A percentile compares a stretch with the other conserved stretches of the same genome.
phyloP scores from a whole-genome alignment of 1,139 yeast genomes.

The Entelexis sorbosivorans region DNA sequence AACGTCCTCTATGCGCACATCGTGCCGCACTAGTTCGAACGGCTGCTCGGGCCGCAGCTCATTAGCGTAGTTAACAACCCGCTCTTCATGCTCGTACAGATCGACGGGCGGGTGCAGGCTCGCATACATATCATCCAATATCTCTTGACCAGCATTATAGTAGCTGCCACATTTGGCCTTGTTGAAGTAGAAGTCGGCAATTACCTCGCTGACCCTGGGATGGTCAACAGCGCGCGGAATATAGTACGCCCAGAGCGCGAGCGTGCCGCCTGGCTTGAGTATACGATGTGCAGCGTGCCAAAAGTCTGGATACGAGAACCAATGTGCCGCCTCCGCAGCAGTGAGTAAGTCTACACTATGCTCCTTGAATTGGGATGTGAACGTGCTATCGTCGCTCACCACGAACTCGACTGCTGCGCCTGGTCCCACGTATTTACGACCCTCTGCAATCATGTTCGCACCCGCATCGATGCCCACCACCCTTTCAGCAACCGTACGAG shows the following conservation, averaged over 20 bases:
- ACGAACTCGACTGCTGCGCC: conserved; percentile 27
- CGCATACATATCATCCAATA: conserved; percentile 10
- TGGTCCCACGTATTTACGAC: conserved; percentile 25
- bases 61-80: conserved; percentile 5
- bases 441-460: conserved; percentile 47
- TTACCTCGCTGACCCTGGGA: conserved; percentile 12
- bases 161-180: conserved; percentile 17
- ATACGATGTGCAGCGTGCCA: conserved; percentile 41
- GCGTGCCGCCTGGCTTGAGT: conserved; percentile 49
- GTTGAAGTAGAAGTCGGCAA: conserved; percentile 5
- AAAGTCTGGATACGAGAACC: conserved; percentile 53
- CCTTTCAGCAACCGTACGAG: conserved; percentile 31
- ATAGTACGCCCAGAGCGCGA: conserved; percentile 71
- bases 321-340: conserved; percentile 70
- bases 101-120: conserved; percentile 11
- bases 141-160: conserved; percentile 20
- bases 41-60: conserved; percentile 27
- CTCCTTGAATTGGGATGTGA: conserved; percentile 21
- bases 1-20: conserved; percentile 34
- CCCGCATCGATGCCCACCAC: conserved; percentile 64
- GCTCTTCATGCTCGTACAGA: conserved; percentile 11
- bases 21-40: conserved; percentile 27
- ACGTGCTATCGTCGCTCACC: conserved; percentile 32
- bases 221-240: conserved; percentile 38
- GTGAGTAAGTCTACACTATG: conserved; percentile 47